A percentile compares a stretch with the other conserved stretches of the same genome.
Conservation (phyloP, 2,329 filamentous ascomycete species). For the Exophiala oligosperma region DNA sequence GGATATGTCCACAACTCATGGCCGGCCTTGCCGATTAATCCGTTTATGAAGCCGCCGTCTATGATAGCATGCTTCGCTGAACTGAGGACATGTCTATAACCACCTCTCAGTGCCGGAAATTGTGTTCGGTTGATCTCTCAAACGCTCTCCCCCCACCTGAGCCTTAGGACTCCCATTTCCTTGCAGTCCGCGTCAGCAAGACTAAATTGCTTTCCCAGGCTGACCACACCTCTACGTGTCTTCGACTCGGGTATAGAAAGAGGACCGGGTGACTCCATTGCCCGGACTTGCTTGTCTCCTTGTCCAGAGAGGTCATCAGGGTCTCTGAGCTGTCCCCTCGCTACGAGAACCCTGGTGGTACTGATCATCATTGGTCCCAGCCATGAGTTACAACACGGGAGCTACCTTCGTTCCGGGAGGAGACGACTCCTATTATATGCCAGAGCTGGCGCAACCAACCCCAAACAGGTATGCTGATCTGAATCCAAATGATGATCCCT, state of each 20-base stretch:
- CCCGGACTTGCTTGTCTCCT: background rate
- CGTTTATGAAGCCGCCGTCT: background rate
- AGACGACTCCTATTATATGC: constrained; percentile 68
- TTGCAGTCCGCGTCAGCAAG: constrained; percentile 14
- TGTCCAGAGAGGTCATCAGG: background rate
- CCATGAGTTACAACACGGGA: constrained; percentile 36
- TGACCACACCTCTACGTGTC: background rate
- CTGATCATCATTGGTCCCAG: background rate
- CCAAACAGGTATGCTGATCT: constrained; percentile 62
- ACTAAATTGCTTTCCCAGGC: constrained; percentile 3
- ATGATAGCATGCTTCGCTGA: background rate
- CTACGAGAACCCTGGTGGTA: background rate
- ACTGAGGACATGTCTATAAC: constrained; percentile 20
- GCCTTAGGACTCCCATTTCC: constrained; percentile 1
- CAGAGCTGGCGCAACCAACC: constrained; percentile 67
- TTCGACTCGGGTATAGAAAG: background rate
- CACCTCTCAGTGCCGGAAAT: constrained; percentile 12
- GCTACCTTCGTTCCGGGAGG: constrained; percentile 70
- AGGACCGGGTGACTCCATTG: background rate
- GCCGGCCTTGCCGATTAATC: background rate
- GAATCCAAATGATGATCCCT: constrained; percentile 48
- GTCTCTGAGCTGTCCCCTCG: background rate
- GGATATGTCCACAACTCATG: background rate
- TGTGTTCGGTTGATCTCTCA: constrained; percentile 16
- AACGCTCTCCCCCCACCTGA: constrained; percentile 9